phyloP scores from a whole-genome alignment of 2,329 filamentous ascomycete genomes.

The Ilyonectria destructans region DNA sequence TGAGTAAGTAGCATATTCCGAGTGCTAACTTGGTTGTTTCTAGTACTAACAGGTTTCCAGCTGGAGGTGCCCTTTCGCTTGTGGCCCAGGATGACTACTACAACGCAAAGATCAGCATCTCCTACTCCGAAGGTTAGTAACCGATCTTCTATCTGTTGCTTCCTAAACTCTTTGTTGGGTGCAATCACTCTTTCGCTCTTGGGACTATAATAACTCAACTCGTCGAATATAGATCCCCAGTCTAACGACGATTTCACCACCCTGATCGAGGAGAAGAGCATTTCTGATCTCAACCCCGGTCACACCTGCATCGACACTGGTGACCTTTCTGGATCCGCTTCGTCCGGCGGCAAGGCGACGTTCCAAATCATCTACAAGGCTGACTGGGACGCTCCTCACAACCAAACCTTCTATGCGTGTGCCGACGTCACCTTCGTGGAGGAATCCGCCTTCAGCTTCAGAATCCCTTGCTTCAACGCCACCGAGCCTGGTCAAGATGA shows the following conservation, averaged over 20 bases:
- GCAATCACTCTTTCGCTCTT: rapidly evolving
- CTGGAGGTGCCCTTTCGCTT: slow-evolving; percentile 69
- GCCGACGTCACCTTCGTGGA: slow-evolving; percentile 64
- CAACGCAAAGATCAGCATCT: slow-evolving; percentile 68
- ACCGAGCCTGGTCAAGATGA: slow-evolving; percentile 53
- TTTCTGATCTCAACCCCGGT: slow-evolving; percentile 60
- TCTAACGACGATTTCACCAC: slow-evolving; percentile 60
- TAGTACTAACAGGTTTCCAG: slow-evolving; percentile 51
- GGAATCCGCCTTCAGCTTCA: slow-evolving; percentile 52
- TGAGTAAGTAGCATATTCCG: slow-evolving; percentile 57
- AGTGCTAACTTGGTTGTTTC: no score
- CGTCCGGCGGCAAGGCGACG: slow-evolving; percentile 63
- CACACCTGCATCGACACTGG: slow-evolving; percentile 62
- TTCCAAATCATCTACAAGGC: slow-evolving; percentile 66
- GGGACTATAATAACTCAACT: background rate
- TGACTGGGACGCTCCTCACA: slow-evolving; percentile 60
- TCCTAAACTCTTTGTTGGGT: slow-evolving; percentile 19
- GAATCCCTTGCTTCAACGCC: slow-evolving; percentile 62
- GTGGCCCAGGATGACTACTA: slow-evolving; percentile 73
- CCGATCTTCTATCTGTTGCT: no score
- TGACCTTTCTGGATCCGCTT: slow-evolving; percentile 51
- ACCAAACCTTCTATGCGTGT: slow-evolving; percentile 66
- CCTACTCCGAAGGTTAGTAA: slow-evolving; percentile 63
- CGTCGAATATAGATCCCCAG: slow-evolving; percentile 54
- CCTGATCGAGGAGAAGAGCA: slow-evolving; percentile 54